These are phyloP conservation scores for Coniochaeta prunicola DNA, from an alignment of 2,329 filamentous ascomycete species.

Conservation along the genomic window DNA sequence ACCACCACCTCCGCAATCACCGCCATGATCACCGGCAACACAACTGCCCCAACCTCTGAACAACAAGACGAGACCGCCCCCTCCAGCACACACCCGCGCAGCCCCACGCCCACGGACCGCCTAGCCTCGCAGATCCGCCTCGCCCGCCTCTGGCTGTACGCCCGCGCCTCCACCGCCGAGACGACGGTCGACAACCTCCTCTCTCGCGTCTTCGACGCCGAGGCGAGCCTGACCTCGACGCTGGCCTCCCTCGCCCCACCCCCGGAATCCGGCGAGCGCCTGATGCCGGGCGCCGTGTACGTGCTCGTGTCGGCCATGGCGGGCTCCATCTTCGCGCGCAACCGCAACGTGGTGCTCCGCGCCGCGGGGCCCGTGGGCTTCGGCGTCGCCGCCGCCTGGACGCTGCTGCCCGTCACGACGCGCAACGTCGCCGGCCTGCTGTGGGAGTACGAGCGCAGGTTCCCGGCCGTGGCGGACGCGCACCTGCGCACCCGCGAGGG, in stretches of 20 bases:
- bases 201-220: conserved; percentile 73
- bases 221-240: conserved; percentile 84
- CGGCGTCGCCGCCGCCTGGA: conserved; percentile 76
- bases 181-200: conserved; percentile 76
- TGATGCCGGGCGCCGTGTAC: conserved; percentile 86
- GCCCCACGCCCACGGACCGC: conserved; percentile 80
- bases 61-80: conserved; percentile 21
- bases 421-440: conserved; percentile 76
- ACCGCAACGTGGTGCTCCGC: conserved; percentile 78
- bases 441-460: conserved; percentile 89
- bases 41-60: conserved; percentile 17
- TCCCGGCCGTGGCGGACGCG: conserved; percentile 74
- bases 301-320: conserved; percentile 93
- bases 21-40: conserved; percentile 9
- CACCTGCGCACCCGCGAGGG: conserved; percentile 67
- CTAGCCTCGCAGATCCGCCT: conserved; percentile 76
- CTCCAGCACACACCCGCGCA: conserved; percentile 19
- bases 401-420: conserved; percentile 82
- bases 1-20: conserved; percentile 12
- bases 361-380: conserved; percentile 70
- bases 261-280: conserved; percentile 75
- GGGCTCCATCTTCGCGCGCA: conserved; percentile 82
- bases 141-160: conserved; percentile 74
- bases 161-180: conserved; percentile 67
- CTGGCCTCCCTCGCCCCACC: conserved; percentile 82